Evolutionary conservation across 1,284 basidiomycete species (phyloP).

Genomic region (Trametes polyzona): DNA sequence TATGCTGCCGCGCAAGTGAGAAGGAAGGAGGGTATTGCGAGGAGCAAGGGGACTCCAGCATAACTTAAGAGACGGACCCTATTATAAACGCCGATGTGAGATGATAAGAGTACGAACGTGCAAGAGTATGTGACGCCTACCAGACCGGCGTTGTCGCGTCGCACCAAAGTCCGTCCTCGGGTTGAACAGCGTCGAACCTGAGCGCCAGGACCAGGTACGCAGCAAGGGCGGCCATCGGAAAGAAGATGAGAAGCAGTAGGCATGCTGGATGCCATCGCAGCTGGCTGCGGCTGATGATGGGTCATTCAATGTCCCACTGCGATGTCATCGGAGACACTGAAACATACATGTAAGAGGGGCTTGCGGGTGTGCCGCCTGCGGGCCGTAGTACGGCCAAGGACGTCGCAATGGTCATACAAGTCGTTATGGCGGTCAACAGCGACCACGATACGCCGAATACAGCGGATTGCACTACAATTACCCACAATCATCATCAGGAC

Average conservation of each 20-base stretch:
- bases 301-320: background rate
- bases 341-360: constrained; percentile 34
- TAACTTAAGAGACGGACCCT: constrained; percentile 68
- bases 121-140: constrained; percentile 45
- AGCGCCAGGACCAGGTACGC: constrained; percentile 49
- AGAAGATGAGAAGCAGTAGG: constrained; percentile 39
- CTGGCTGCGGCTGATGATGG: constrained; percentile 20
- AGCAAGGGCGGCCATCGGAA: constrained; percentile 50
- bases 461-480: constrained; percentile 49
- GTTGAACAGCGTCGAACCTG: constrained; percentile 46
- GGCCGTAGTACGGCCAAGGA: constrained; percentile 51
- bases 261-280: constrained; percentile 44
- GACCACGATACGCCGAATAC: constrained; percentile 51
- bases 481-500: background rate
- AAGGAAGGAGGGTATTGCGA: constrained; percentile 55
- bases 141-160: constrained; percentile 57
- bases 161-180: constrained; percentile 56
- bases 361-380: constrained; percentile 40
- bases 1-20: constrained; percentile 36
- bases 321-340: constrained; percentile 10
- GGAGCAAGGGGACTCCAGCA: constrained; percentile 56
- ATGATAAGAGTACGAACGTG: background rate
- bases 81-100: background rate
- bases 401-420: constrained; percentile 54
- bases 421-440: constrained; percentile 53